A percentile compares a stretch with the other conserved stretches of the same genome.
These are phyloP conservation scores for Scleroderma bovista DNA, from an alignment of 768 basidiomycete species.

Conservation along the genomic window DNA sequence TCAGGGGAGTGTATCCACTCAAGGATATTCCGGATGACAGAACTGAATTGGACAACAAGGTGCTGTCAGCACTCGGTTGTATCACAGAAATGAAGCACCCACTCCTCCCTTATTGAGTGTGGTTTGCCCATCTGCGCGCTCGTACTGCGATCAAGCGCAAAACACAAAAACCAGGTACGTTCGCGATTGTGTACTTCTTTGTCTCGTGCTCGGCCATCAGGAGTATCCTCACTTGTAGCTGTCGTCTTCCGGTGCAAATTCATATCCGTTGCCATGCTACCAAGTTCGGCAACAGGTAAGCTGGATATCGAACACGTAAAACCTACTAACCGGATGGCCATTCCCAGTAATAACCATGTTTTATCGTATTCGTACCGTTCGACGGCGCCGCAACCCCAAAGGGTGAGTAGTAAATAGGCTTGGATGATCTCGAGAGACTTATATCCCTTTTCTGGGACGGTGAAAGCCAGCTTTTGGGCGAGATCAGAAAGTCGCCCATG, in stretches of 20 bases:
- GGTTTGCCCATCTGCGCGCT: slow-evolving; percentile 98
- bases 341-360: slow-evolving; percentile 86
- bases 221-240: slow-evolving; percentile 52
- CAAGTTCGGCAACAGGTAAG: slow-evolving; percentile 8
- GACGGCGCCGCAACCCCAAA: slow-evolving; percentile 93
- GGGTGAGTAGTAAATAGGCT: slow-evolving; percentile 81
- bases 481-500: slow-evolving; percentile 75
- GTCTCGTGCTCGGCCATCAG: slow-evolving; percentile 77
- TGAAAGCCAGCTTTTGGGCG: slow-evolving; percentile 84
- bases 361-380: slow-evolving; percentile 96
- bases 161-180: slow-evolving; percentile 89
- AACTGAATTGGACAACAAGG: background rate
- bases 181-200: slow-evolving; percentile 90
- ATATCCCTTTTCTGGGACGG: slow-evolving; percentile 78
- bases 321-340: slow-evolving; percentile 65
- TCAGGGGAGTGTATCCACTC: slow-evolving; percentile 68
- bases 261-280: slow-evolving; percentile 91
- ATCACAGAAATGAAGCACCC: slow-evolving; percentile 26
- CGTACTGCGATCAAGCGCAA: slow-evolving; percentile 79
- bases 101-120: slow-evolving; percentile 90
- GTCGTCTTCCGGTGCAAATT: slow-evolving; percentile 89
- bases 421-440: slow-evolving; percentile 96
- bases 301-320: background rate
- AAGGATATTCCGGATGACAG: slow-evolving; percentile 75
- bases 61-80: background rate